Evolutionary conservation across 768 basidiomycete species (phyloP).

Genomic region (Phlebiopsis gigantea): DNA sequence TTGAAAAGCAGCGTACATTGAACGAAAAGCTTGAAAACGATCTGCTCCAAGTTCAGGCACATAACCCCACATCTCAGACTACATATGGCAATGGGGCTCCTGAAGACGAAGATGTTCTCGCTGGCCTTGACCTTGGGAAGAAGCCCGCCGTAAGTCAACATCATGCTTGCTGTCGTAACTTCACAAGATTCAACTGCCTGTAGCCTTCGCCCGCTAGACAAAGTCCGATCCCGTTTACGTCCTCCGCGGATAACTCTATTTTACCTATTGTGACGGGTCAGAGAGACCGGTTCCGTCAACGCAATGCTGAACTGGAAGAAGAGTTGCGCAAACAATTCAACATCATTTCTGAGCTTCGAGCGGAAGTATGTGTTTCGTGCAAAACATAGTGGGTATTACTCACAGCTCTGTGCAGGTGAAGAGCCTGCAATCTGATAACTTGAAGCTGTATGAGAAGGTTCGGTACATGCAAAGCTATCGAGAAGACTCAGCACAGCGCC

Average conservation of each 20-base stretch:
- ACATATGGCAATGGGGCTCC: slow-evolving; percentile 20
- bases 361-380: slow-evolving; percentile 62
- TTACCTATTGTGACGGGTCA: slow-evolving; percentile 98
- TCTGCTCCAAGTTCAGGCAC: slow-evolving; percentile 73
- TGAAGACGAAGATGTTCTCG: slow-evolving; percentile 49
- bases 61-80: slow-evolving; percentile 31
- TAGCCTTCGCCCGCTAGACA: slow-evolving; percentile 33
- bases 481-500: slow-evolving; percentile 54
- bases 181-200: neutral
- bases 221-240: slow-evolving; percentile 65
- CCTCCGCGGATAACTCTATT: slow-evolving; percentile 87
- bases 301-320: slow-evolving; percentile 97
- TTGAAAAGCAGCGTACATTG: slow-evolving; percentile 71
- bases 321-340: slow-evolving; percentile 96
- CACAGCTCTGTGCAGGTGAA: slow-evolving; percentile 17
- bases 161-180: neutral
- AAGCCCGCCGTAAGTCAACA: slow-evolving; percentile 37
- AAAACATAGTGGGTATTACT: neutral
- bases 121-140: slow-evolving; percentile 68
- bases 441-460: slow-evolving; percentile 98
- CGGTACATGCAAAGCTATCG: slow-evolving; percentile 97
- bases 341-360: slow-evolving; percentile 86
- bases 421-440: slow-evolving; percentile 87
- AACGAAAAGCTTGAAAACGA: slow-evolving; percentile 94
- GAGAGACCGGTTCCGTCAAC: slow-evolving; percentile 93